These are phyloP conservation scores for Aspergillus neotritici DNA, from an alignment of 2,329 filamentous ascomycete species.

Conservation along the genomic window DNA sequence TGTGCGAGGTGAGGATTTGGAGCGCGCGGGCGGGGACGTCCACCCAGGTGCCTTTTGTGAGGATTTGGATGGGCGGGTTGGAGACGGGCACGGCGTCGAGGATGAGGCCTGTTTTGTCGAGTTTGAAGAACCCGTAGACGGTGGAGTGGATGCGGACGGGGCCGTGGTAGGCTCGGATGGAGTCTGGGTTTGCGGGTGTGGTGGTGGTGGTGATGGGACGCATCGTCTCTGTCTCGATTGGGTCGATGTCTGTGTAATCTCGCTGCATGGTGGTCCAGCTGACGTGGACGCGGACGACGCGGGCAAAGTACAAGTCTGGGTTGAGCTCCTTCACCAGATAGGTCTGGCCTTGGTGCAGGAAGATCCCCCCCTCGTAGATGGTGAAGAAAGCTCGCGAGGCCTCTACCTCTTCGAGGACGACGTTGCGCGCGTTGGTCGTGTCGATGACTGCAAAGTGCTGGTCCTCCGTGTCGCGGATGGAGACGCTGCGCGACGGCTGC, in stretches of 20 bases:
- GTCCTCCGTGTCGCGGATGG: conserved; percentile 83
- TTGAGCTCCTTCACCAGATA: conserved; percentile 88
- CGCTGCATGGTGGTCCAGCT: conserved; percentile 93
- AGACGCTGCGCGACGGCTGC: conserved; percentile 72
- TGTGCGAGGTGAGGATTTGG: conserved; percentile 65
- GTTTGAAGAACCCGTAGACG: conserved; percentile 95
- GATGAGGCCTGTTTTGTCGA: conserved; percentile 79
- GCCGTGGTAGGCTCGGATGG: conserved; percentile 70
- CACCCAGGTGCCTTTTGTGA: conserved; percentile 90
- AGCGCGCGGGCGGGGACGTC: conserved; percentile 77
- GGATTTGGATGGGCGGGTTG: conserved; percentile 80
- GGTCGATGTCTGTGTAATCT: conserved; percentile 91
- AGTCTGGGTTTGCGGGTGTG: conserved; percentile 42
- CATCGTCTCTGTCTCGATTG: conserved; percentile 84
- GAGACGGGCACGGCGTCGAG: conserved; percentile 90
- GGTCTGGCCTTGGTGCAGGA: conserved; percentile 88
- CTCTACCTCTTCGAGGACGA: conserved; percentile 91
- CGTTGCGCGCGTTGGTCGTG: conserved; percentile 69
- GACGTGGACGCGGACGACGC: conserved; percentile 81
- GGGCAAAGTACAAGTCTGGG: conserved; percentile 73
- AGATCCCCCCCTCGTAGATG: conserved; percentile 94
- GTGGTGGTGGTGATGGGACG: conserved; percentile 52
- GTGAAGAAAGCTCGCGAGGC: conserved; percentile 92
- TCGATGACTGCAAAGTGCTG: conserved; percentile 94
- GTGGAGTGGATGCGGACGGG: conserved; percentile 78